Conservation (phyloP, 768 basidiomycete genomes). For the Gyrodon lividus region DNA sequence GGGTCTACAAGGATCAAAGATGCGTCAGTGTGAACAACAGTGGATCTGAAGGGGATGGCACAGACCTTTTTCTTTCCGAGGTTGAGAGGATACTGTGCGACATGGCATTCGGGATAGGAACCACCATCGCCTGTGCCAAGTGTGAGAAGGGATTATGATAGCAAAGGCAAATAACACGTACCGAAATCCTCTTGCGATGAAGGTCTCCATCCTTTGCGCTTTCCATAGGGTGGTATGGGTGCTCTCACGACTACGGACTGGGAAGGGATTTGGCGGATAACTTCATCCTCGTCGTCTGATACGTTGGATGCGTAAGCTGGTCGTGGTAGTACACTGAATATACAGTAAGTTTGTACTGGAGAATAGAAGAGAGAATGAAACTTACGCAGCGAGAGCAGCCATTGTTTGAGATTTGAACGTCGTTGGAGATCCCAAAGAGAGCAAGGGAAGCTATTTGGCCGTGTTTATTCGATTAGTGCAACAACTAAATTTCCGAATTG, state of each 20-base stretch:
- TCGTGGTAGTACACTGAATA: conserved; percentile 63
- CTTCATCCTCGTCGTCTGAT: conserved; percentile 64
- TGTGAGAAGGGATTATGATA: background rate
- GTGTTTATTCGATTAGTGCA: conserved; percentile 28
- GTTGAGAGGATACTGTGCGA: conserved; percentile 95
- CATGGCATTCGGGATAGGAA: conserved; percentile 91
- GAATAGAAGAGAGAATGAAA: conserved; percentile 16
- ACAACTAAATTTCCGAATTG: conserved; percentile 19
- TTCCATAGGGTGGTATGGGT: conserved; percentile 80
- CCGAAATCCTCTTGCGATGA: conserved; percentile 81
- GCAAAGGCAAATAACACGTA: conserved; percentile 35
- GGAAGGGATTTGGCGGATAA: conserved; percentile 29
- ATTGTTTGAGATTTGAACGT: conserved; percentile 36
- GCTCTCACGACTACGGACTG: conserved; percentile 48
- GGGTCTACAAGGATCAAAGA: conserved; percentile 49
- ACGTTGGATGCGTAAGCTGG: conserved; percentile 54
- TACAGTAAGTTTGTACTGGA: conserved; percentile 1
- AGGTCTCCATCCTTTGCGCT: conserved; percentile 85
- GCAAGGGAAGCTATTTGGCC: conserved; percentile 17
- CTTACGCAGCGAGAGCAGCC: conserved; percentile 78
- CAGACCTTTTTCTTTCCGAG: conserved; percentile 93
- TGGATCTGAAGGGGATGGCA: background rate
- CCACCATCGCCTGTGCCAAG: conserved; percentile 68
- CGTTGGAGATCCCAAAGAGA: background rate
- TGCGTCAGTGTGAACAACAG: background rate